These are phyloP conservation scores for Coffea eugenioides DNA, from an alignment of 257 asterid species.

Conservation along the genomic window DNA sequence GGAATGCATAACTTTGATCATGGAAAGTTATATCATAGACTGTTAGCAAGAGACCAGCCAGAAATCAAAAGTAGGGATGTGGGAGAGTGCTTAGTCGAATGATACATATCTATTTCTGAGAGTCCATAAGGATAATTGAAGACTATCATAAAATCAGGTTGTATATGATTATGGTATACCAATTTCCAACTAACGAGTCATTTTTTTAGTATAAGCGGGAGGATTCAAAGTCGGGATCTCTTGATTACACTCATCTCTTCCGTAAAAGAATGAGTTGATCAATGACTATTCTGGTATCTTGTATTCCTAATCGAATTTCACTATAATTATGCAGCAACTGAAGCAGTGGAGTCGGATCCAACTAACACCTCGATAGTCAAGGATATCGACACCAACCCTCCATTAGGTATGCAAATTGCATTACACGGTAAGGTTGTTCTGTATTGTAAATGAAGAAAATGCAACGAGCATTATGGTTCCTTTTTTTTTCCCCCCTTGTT, in stretches of 20 bases:
- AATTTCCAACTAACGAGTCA: too few species aligned
- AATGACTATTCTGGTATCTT: neutral
- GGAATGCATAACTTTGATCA: neutral
- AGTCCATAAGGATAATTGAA: too few species aligned
- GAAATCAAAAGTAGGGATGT: neutral
- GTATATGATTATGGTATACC: too few species aligned
- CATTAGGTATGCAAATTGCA: neutral
- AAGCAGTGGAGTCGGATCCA: neutral
- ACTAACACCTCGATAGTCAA: neutral
- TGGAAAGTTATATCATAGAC: neutral
- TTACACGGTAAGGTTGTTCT: too few species aligned
- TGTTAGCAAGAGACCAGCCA: neutral
- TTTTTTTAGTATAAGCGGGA: too few species aligned
- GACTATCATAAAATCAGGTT: too few species aligned
- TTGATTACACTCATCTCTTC: too few species aligned
- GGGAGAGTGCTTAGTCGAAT: neutral
- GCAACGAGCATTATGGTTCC: too few species aligned
- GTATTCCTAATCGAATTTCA: neutral
- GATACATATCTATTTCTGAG: neutral
- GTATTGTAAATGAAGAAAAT: too few species aligned
- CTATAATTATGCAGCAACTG: constrained; percentile 1
- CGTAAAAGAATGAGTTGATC: neutral
- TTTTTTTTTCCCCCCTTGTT: too few species aligned
- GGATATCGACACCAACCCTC: neutral
- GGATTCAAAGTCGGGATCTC: too few species aligned